Evolutionary conservation across 768 basidiomycete genomes (phyloP).

Genomic region (Suillus bovinus): DNA sequence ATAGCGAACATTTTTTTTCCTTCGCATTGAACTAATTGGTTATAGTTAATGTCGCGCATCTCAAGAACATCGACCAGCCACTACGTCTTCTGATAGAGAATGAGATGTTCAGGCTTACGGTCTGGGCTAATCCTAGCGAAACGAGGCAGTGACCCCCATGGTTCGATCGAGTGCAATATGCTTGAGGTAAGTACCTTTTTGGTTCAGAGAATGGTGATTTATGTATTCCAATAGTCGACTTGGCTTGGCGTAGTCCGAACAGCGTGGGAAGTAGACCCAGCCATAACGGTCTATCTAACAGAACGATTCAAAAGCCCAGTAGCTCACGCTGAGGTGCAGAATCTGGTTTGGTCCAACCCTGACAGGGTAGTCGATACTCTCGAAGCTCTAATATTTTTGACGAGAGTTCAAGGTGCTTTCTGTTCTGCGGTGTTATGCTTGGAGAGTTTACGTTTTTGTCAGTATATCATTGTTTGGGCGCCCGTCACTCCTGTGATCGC

Average conservation of each 20-base stretch:
- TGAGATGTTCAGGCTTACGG: slow-evolving; percentile 80
- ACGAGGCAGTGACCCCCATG: slow-evolving; percentile 62
- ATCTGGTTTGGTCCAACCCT: slow-evolving; percentile 73
- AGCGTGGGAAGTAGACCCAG: slow-evolving; percentile 82
- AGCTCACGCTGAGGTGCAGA: slow-evolving; percentile 71
- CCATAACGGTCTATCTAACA: slow-evolving; percentile 78
- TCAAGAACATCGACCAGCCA: slow-evolving; percentile 73
- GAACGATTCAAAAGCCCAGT: slow-evolving; percentile 80
- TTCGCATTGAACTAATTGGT: slow-evolving; percentile 13
- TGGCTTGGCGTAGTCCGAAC: slow-evolving; percentile 73
- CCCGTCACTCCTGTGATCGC: slow-evolving; percentile 89
- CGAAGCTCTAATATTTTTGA: slow-evolving; percentile 77
- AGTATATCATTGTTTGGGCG: slow-evolving; percentile 90
- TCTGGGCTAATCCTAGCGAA: slow-evolving; percentile 88
- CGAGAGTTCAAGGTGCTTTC: slow-evolving; percentile 71
- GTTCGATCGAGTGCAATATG: slow-evolving; percentile 56
- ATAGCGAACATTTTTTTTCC: slow-evolving; percentile 2
- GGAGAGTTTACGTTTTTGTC: slow-evolving; percentile 10
- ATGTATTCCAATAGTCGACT: slow-evolving; percentile 40
- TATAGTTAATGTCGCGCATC: slow-evolving; percentile 55
- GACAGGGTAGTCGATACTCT: slow-evolving; percentile 69
- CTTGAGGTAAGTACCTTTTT: slow-evolving; percentile 49
- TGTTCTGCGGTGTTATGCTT: not conserved
- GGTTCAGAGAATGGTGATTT: not conserved
- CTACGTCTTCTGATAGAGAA: slow-evolving; percentile 87